Percentiles rank a stretch among this genome's conserved stretches.
Evolutionary conservation across 2,329 filamentous ascomycete genomes (phyloP).

Genomic region (Aplosporella prunicola): DNA sequence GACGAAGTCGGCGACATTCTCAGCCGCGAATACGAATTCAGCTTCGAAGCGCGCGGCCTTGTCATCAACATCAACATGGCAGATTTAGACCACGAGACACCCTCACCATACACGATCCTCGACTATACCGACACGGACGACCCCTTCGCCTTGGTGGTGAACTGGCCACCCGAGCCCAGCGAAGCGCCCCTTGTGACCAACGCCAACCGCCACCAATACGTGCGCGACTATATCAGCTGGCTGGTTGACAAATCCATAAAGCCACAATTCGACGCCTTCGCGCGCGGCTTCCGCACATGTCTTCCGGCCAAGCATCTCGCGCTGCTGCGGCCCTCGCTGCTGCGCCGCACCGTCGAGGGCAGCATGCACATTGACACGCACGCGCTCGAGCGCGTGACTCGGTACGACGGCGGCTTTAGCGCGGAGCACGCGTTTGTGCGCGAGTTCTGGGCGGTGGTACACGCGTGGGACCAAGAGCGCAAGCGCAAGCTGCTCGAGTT

Average conservation of each 20-base stretch:
- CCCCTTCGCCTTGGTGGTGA: neutral
- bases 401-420: slow-evolving; percentile 73
- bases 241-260: slow-evolving; percentile 68
- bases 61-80: slow-evolving; percentile 48
- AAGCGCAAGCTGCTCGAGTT: slow-evolving; percentile 78
- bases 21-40: slow-evolving; percentile 78
- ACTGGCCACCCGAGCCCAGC: slow-evolving; percentile 18
- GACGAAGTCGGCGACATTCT: slow-evolving; percentile 76
- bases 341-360: slow-evolving; percentile 78
- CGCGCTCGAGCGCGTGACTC: slow-evolving; percentile 59
- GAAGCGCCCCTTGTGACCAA: slow-evolving; percentile 70
- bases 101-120: neutral
- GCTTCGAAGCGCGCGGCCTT: slow-evolving; percentile 49
- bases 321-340: slow-evolving; percentile 32
- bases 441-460: slow-evolving; percentile 79
- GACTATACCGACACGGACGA: slow-evolving; percentile 12
- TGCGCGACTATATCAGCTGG: slow-evolving; percentile 77
- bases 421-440: slow-evolving; percentile 57
- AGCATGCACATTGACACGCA: slow-evolving; percentile 68
- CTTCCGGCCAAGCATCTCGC: slow-evolving; percentile 60
- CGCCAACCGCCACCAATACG: slow-evolving; percentile 66
- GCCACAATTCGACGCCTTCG: slow-evolving; percentile 72
- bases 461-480: slow-evolving; percentile 56
- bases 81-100: slow-evolving; percentile 5
- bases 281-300: slow-evolving; percentile 68